These are phyloP conservation scores for Mycena sanguinolenta DNA, from an alignment of 768 basidiomycete species.

Conservation along the genomic window DNA sequence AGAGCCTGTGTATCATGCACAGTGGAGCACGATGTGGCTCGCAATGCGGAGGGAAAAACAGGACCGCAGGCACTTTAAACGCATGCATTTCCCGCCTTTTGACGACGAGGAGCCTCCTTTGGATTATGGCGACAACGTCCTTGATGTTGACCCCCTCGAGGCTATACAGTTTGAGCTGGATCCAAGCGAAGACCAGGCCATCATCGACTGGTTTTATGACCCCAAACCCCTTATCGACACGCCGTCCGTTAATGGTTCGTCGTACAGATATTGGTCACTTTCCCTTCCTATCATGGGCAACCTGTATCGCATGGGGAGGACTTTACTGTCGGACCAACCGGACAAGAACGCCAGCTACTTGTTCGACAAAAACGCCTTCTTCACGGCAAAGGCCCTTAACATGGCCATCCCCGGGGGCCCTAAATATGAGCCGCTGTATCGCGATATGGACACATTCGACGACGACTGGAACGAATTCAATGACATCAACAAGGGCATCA, in stretches of 20 bases:
- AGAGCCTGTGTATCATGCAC: constrained; percentile 98
- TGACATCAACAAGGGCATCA: constrained; percentile 99
- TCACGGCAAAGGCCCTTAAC: constrained; percentile 97
- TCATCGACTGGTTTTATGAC: constrained; percentile 99
- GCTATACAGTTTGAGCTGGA: constrained; percentile 98
- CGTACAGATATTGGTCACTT: constrained; percentile 94
- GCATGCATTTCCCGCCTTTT: constrained; percentile 99
- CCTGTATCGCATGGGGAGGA: constrained; percentile 94
- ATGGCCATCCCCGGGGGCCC: constrained; percentile 98
- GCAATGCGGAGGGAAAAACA: constrained; percentile 99
- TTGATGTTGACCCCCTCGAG: constrained; percentile 98
- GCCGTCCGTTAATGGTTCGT: constrained; percentile 90
- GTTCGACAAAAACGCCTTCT: constrained; percentile 98
- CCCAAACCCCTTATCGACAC: constrained; percentile 94
- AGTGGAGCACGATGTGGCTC: constrained; percentile 99
- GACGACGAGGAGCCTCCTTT: constrained; percentile 99
- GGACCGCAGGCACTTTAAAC: constrained; percentile 98
- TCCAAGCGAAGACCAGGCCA: constrained; percentile 89
- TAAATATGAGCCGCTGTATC: constrained; percentile 96
- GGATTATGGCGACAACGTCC: constrained; percentile 98
- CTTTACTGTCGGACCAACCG: constrained; percentile 91
- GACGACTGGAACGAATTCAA: constrained; percentile 99
- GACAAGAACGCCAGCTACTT: constrained; percentile 93
- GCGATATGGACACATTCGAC: constrained; percentile 97
- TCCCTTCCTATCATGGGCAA: constrained; percentile 97